These are phyloP conservation scores for Wickerhamiella shivajii DNA, from an alignment of 805 yeast genomes.

Conservation along the genomic window DNA sequence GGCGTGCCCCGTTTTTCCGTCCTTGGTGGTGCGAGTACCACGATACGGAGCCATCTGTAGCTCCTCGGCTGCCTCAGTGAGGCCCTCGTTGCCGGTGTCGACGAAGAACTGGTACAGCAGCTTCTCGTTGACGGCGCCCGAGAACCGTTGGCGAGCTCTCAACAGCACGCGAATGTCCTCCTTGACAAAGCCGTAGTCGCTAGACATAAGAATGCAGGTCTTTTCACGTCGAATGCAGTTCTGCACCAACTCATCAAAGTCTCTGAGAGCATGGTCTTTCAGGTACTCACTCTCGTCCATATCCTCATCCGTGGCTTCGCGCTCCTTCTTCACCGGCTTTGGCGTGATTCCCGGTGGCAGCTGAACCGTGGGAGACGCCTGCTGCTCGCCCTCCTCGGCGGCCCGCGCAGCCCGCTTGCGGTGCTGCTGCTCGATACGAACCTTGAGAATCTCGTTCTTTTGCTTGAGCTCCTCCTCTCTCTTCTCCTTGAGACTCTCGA, in stretches of 20 bases:
- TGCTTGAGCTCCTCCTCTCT: conserved; percentile 1
- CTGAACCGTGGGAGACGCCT: conserved; percentile 4
- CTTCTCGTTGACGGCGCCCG: conserved; percentile 7
- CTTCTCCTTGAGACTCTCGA: conserved; percentile 5
- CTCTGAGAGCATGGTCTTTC: not conserved
- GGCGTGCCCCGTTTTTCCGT: conserved; percentile 3
- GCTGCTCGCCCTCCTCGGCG: conserved; percentile 2
- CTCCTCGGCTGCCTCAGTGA: conserved; percentile 10
- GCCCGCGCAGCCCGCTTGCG: conserved; percentile 4
- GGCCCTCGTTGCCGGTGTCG: conserved; percentile 10
- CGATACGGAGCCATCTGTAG: conserved; percentile 10
- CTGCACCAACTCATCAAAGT: conserved; percentile 11
- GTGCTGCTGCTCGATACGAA: conserved; percentile 3
- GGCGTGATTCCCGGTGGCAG: conserved; percentile 11
- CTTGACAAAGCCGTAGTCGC: conserved; percentile 8
- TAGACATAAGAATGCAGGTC: conserved; percentile 13
- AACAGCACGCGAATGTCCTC: conserved; percentile 12
- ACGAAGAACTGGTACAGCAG: conserved; percentile 13
- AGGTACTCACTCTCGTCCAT: conserved; percentile 10
- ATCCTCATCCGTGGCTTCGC: conserved; percentile 3
- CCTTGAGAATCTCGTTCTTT: conserved; percentile 1
- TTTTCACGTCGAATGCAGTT: conserved; percentile 15
- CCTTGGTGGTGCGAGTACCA: conserved; percentile 5
- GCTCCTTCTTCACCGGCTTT: conserved; percentile 3
- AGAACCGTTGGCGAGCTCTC: conserved; percentile 9